Percentiles rank a stretch among this genome's conserved stretches.
Evolutionary conservation across 371 early-diverging fungal species (phyloP).

Genomic region (Umbelopsis sp.): DNA sequence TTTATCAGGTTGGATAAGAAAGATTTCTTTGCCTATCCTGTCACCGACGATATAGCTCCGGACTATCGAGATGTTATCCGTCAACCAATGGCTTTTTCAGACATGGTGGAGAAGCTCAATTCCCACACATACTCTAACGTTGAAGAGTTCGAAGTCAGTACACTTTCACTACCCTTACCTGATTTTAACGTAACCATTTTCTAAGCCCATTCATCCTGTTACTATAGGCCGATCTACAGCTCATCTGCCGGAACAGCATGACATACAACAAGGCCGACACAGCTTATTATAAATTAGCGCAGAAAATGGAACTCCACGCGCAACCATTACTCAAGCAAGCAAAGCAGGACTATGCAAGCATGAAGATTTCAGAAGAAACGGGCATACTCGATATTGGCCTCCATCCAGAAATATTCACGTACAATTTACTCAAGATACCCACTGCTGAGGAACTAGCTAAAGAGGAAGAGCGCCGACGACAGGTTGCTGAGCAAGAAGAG

Average conservation of each 20-base stretch:
- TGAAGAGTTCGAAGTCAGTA: conserved; percentile 47
- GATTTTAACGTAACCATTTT: not conserved
- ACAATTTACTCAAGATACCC: conserved; percentile 37
- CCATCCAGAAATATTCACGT: conserved; percentile 59
- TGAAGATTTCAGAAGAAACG: conserved; percentile 42
- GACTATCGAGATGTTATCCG: conserved; percentile 80
- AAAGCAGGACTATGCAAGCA: conserved; percentile 36
- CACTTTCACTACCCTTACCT: too few species aligned
- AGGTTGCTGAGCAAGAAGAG: conserved; percentile 24
- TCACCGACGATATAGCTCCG: conserved; percentile 76
- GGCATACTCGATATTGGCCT: conserved; percentile 53
- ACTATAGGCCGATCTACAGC: conserved; percentile 63
- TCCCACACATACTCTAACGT: conserved; percentile 39
- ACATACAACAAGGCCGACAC: conserved; percentile 79
- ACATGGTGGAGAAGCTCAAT: conserved; percentile 51
- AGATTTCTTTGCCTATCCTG: conserved; percentile 66
- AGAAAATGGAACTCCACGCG: conserved; percentile 42
- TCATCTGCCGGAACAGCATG: conserved; percentile 79
- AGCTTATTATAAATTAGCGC: conserved; percentile 71
- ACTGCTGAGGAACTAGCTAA: conserved; percentile 32
- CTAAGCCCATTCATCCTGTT: not conserved
- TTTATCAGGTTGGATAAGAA: conserved; percentile 43
- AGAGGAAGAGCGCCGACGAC: conserved; percentile 14
- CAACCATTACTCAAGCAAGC: conserved; percentile 44
- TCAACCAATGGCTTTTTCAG: conserved; percentile 61